Base-by-base conservation (phyloP, 352 stramenopile species). In the Sclerospora graminicola region DNA sequence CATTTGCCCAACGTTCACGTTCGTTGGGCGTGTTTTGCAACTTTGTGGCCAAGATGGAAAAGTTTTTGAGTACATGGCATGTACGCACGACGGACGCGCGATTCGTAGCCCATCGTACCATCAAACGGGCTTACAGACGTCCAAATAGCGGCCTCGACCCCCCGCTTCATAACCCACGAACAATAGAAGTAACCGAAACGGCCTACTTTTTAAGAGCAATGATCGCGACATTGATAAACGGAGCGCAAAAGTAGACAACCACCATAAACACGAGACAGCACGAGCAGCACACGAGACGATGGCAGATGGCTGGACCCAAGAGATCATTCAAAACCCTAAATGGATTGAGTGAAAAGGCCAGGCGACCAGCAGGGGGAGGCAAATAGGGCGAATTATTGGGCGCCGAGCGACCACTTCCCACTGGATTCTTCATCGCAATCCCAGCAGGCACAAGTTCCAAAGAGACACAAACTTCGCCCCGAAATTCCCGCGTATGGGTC, bases 361-460 rank as follows among this genome's bases (percentile, higher is more conserved):
- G 60, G 7, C 91, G 74, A 7, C 89, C 90, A 18, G 79, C 79
- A 8, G 89, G 89, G 8, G 84, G 84, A 9, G 89, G 89, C 23
- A 96, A 64, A 54, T 95, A 95, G 21, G 90, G 90, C 42, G 92
- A 92, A 48, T 88, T 89, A 68, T 97, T 97, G 6, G 90, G 90
- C 15, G 91, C 73, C 21, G 63, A 80, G 8, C 89, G 78, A 24
- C 88, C 90, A n/a, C 69, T 60, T 43, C 89, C 90, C 20, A 89
- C 81, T 0, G 66, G 56, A 31, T 87, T 69, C 28, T 78, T 66
- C 45, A 88, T 82, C 0, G 88, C 84, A 16, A 82, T 78, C 28
- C 96, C 89, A 4, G 71, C 68, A 8, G 89, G 88, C 30, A 96
- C 73, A 37, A 96, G 65, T 52, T 96, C 76, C 31, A 90, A 72